These are phyloP conservation scores for Taiozyma sp. DNA, from an alignment of 1,139 yeast genomes.

Conservation along the genomic window DNA sequence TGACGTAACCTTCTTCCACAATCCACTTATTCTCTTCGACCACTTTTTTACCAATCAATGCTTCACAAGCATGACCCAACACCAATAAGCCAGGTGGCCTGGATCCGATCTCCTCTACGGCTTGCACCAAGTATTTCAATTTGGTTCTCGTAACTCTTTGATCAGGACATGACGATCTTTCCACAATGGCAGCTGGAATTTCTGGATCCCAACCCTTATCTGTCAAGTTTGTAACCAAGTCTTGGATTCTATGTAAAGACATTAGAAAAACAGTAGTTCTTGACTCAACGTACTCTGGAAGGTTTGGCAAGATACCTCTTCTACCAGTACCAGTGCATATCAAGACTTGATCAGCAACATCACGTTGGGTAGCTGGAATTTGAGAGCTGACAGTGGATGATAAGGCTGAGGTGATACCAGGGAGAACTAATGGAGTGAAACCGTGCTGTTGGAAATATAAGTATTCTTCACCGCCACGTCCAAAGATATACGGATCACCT, in stretches of 20 bases:
- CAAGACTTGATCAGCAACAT: slow-evolving; percentile 87
- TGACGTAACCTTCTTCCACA: slow-evolving; percentile 55
- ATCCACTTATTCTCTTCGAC: slow-evolving; percentile 36
- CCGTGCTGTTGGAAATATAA: slow-evolving; percentile 65
- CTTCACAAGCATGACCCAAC: slow-evolving; percentile 77
- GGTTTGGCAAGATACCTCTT: slow-evolving; percentile 72
- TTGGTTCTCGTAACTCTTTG: slow-evolving; percentile 81
- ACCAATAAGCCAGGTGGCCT: slow-evolving; percentile 92
- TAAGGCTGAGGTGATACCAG: slow-evolving; percentile 89
- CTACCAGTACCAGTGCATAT: slow-evolving; percentile 96
- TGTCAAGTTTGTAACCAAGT: slow-evolving; percentile 56
- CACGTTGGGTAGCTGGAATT: slow-evolving; percentile 91
- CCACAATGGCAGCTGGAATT: slow-evolving; percentile 82
- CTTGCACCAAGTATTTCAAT: slow-evolving; percentile 60
- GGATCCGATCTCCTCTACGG: slow-evolving; percentile 77
- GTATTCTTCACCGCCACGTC: slow-evolving; percentile 95
- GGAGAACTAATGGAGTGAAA: slow-evolving; percentile 65
- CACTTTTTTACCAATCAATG: slow-evolving; percentile 33
- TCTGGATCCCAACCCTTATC: slow-evolving; percentile 62
- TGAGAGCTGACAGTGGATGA: slow-evolving; percentile 85
- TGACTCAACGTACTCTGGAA: slow-evolving; percentile 67
- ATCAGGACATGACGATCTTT: slow-evolving; percentile 91
- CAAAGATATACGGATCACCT: slow-evolving; percentile 96
- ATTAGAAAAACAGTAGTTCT: slow-evolving; percentile 86
- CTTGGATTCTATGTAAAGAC: slow-evolving; percentile 82